Base-by-base conservation (phyloP, 176 grass and related monocot species). In the Leersia perrieri region DNA sequence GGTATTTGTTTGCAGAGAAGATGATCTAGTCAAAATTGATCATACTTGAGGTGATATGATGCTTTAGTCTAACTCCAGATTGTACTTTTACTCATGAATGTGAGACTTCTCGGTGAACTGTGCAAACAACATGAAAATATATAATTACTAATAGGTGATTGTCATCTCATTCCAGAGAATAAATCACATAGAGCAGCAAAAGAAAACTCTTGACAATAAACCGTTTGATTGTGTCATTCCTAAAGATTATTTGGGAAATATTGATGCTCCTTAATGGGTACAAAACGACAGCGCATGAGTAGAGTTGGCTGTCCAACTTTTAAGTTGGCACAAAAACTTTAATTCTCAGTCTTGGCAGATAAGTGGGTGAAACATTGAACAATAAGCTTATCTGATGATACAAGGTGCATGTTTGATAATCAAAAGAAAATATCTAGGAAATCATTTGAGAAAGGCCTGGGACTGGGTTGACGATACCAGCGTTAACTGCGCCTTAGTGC, bases 1-100 rank as follows among this genome's bases (percentile, higher is more conserved):
- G 58, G 9, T 73, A n/a, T 60, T 35, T 41, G 26, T 70, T 63
- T 22, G 62, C 40, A 68, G 63, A 26, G 68, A 74, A 79, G 15
- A 33, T 67, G 27, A 85, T 53, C 16, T 75, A 75, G 16, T 66
- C 13, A 70, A 71, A 79, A 67, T 82, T 81, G 38, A n/a, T 67
- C 77, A 73, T 26, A 11, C 34, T n/a, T 53, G 67, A 62, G 55
- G 12, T 49, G 55, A 26, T 36, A 57, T 60, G 34, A 35, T 73
- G 67, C 4, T 44, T 14, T 11, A 53, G 49, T 53, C 49, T 22
- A 28, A 41, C 33, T 83, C 64, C 25, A 66, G 20, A 40, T 72
- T 82, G 71, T 53, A 39, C 13, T 36, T 69, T 84, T 49, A 11
- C 49, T 84, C 76, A 4, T 80, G 63, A 22, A 76, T 25, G 4